Evolutionary conservation across 2,329 filamentous ascomycete species (phyloP), one percentile per base, ranked within the genome.

Genomic region (Fusarium kyushuense): DNA sequence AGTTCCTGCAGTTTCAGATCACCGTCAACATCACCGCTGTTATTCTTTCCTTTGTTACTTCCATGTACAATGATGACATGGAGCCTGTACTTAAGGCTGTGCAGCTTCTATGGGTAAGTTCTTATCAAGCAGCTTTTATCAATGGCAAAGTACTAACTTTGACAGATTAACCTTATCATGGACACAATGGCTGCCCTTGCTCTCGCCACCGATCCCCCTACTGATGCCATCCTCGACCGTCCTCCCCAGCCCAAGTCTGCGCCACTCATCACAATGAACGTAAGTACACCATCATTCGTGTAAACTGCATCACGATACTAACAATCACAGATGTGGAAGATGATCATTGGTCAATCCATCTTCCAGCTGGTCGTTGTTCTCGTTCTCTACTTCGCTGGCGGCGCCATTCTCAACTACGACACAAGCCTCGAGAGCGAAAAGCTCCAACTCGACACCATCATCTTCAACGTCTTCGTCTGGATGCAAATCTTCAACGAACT

Each of bases 381-480:
- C 68, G 84, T 95, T 62, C 85, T 97, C n/a, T 94, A 95, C 81
- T 98, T 94, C 72, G 93, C 87, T 25, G 32, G 88, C 86, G 49
- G 79, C 79, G 60, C 81, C 9, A 64, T 64, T n/a, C 61, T 64
- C 5, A 21, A 27, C 6, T 75, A 33, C 75, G 13, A 72, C 77
- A 9, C 63, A 69, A 30, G 76, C 74, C 7, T 67, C 73, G 33
- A 83, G 93, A n/a, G 82, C 82, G 11, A 76, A 0, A 30, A 55
- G 1, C 79, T 77, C 1, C 84, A 92, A 72, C 84, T 96, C 60
- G 84, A 89, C 52, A 96, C 94, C 2, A 85, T 98, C 45, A 92
- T 98, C 7, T 98, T 98, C 86, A 98, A 98, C 82, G 95, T 93
- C 0, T 98, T 98, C 76, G 95, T 97, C 47, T 98, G 95, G 95